Evolutionary conservation across 1,284 basidiomycete genomes (phyloP).

Genomic region (Sphagnurus paluster): DNA sequence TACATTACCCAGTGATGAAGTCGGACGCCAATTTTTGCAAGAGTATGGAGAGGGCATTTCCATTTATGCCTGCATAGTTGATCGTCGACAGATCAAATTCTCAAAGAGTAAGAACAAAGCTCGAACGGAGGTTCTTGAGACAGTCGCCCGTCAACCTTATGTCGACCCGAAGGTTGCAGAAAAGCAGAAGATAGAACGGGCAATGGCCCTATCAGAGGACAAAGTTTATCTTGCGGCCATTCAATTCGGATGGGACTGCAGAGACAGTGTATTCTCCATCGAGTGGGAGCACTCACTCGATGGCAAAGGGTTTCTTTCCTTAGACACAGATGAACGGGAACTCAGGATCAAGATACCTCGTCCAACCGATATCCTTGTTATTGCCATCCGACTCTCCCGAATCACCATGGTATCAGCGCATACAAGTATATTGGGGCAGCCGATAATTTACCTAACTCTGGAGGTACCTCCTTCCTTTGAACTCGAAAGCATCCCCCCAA

Average conservation of each 20-base stretch:
- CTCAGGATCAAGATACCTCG: constrained; percentile 38
- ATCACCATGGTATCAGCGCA: constrained; percentile 40
- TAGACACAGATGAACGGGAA: constrained; percentile 47
- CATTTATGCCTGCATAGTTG: constrained; percentile 25
- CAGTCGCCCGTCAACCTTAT: constrained; percentile 44
- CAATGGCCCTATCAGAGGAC: constrained; percentile 27
- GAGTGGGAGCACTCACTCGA: constrained; percentile 48
- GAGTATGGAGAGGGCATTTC: constrained; percentile 35
- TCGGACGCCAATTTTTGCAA: constrained; percentile 45
- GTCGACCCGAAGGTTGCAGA: constrained; percentile 40
- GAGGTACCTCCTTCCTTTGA: constrained; percentile 43
- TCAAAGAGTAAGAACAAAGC: constrained; percentile 31
- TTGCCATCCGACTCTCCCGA: constrained; percentile 47
- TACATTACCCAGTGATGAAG: constrained; percentile 43
- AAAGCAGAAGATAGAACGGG: constrained; percentile 31
- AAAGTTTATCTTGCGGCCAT: constrained; percentile 36
- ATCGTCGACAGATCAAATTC: constrained; percentile 38
- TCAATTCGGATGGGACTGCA: constrained; percentile 57
- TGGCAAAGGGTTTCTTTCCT: constrained; percentile 29
- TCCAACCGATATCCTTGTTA: constrained; percentile 27
- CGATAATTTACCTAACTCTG: constrained; percentile 42
- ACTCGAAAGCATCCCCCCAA: constrained; percentile 30
- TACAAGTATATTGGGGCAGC: constrained; percentile 26
- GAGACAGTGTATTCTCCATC: constrained; percentile 52
- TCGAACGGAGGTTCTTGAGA: constrained; percentile 39